Evolutionary conservation across 2,329 filamentous ascomycete species (phyloP).

Genomic region (Alternaria novae-zelandiae): DNA sequence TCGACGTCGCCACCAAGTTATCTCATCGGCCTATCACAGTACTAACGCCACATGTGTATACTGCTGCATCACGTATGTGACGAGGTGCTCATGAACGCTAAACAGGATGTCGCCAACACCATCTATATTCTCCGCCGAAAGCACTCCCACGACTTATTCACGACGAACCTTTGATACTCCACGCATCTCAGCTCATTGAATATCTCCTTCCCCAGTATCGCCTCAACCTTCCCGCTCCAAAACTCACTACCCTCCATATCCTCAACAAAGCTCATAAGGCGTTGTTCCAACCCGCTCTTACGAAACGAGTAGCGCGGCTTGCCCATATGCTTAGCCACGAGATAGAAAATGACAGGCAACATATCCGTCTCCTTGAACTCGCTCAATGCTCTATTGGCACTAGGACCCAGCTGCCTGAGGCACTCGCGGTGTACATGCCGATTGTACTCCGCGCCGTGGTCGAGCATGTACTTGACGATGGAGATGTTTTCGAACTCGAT

Average conservation of each 20-base stretch:
- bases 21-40: neutral
- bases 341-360: neutral
- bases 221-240: neutral
- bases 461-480: neutral
- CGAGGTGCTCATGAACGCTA: neutral
- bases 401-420: neutral
- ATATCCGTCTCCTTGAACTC: neutral
- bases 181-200: neutral
- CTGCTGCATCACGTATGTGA: neutral
- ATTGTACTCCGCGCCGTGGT: neutral
- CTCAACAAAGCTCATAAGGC: neutral
- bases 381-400: neutral
- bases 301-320: neutral
- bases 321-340: neutral
- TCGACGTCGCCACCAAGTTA: neutral
- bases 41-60: neutral
- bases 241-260: neutral
- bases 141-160: neutral
- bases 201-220: neutral
- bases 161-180: neutral
- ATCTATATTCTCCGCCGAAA: neutral
- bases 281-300: neutral
- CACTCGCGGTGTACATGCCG: neutral
- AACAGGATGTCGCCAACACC: neutral
- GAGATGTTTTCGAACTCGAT: neutral